Conservation (phyloP, 2,329 filamentous ascomycete species). For the Karstenula rhodostoma region DNA sequence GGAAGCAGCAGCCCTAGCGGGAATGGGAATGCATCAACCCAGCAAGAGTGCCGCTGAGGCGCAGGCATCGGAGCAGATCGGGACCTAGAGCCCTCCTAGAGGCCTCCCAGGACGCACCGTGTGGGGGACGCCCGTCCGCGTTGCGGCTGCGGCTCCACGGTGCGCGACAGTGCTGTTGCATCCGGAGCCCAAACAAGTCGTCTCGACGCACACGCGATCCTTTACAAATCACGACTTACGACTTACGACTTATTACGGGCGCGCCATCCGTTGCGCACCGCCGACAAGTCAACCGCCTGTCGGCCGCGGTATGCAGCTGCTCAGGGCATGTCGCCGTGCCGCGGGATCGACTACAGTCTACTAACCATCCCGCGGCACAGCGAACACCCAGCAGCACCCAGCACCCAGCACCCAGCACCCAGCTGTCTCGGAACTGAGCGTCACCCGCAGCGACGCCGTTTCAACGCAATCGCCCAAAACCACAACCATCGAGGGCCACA, state of each 20-base stretch:
- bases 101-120: not conserved
- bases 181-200: not conserved
- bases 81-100: conserved; percentile 10
- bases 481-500: not conserved
- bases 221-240: conserved; percentile 13
- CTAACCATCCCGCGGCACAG: too few species aligned
- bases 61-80: conserved; percentile 26
- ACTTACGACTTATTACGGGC: too few species aligned
- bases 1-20: conserved; percentile 10
- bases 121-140: not conserved
- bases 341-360: too few species aligned
- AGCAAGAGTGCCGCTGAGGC: conserved; percentile 3
- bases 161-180: not conserved
- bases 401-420: not conserved
- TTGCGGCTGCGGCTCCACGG: not conserved
- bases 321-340: too few species aligned
- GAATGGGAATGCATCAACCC: conserved; percentile 13
- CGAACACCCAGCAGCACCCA: too few species aligned
- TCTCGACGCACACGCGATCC: conserved; percentile 9
- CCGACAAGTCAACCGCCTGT: conserved; percentile 2
- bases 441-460: conserved; percentile 1
- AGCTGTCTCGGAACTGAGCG: conserved; percentile 24
- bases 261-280: conserved; percentile 6
- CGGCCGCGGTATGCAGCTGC: too few species aligned
- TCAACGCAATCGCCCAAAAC: not conserved